phyloP scores from a whole-genome alignment of 164 flowering plant species.

The Tinospora cordifolia region DNA sequence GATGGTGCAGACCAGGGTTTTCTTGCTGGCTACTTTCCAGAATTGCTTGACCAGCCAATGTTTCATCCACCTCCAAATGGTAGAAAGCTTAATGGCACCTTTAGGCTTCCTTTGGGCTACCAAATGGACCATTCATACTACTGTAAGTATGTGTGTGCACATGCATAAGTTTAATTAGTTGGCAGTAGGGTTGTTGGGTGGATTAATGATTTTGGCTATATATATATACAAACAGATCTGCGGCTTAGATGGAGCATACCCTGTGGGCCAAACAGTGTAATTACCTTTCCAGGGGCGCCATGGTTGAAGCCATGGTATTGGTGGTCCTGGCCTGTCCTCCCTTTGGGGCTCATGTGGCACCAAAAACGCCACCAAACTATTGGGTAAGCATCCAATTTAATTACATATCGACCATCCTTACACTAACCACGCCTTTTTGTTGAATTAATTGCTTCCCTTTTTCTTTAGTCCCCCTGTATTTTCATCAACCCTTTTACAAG shows the following conservation, averaged over 20 bases:
- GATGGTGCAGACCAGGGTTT: slow-evolving; percentile 99
- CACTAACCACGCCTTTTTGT: too few species aligned
- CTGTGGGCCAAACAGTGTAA: slow-evolving; percentile 93
- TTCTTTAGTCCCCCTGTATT: too few species aligned
- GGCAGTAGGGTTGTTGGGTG: too few species aligned
- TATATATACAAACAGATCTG: slow-evolving; percentile 76
- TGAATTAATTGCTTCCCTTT: too few species aligned
- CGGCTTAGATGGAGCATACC: slow-evolving; percentile 80
- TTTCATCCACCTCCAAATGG: slow-evolving; percentile 71
- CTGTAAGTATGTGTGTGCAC: background rate
- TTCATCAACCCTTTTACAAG: too few species aligned
- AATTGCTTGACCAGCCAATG: slow-evolving; percentile 78
- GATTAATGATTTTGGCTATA: too few species aligned
- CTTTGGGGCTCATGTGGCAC: slow-evolving; percentile 87
- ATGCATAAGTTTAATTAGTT: too few species aligned
- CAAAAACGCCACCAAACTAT: slow-evolving; percentile 61
- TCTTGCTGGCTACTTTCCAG: slow-evolving; percentile 64
- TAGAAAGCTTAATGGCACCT: slow-evolving; percentile 61
- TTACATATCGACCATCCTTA: background rate
- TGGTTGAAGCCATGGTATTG: slow-evolving; percentile 99
- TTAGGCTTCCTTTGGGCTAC: slow-evolving; percentile 88
- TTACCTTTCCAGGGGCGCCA: slow-evolving; percentile 89
- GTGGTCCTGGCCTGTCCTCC: slow-evolving; percentile 99
- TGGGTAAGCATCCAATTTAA: slow-evolving; percentile 42
- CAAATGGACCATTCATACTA: slow-evolving; percentile 95